These are phyloP conservation scores for Candida taoyuanica DNA, from an alignment of 805 yeast genomes.

Conservation along the genomic window DNA sequence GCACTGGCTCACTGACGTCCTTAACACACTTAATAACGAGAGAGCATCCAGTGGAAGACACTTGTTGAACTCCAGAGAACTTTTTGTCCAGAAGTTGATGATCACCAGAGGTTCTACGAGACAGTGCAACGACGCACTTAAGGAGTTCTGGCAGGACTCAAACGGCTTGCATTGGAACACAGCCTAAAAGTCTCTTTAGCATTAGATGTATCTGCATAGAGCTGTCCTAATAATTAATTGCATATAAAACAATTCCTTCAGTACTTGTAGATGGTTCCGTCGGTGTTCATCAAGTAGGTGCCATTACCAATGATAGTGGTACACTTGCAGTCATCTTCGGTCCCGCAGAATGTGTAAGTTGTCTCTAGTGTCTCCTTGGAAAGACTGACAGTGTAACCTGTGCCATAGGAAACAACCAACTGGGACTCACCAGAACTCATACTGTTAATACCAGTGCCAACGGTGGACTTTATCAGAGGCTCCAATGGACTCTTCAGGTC, in stretches of 20 bases:
- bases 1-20: slow-evolving; percentile 39
- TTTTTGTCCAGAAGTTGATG: slow-evolving; percentile 50
- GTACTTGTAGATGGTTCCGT: slow-evolving; percentile 5
- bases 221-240: neutral
- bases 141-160: slow-evolving; percentile 59
- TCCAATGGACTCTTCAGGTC: slow-evolving; percentile 28
- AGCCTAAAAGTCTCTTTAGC: neutral
- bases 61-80: slow-evolving; percentile 32
- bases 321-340: slow-evolving; percentile 3
- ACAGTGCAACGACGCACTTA: slow-evolving; percentile 51
- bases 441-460: slow-evolving; percentile 14
- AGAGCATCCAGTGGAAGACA: slow-evolving; percentile 24
- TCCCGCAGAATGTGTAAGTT: neutral
- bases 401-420: slow-evolving; percentile 5
- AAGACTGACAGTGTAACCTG: slow-evolving; percentile 3
- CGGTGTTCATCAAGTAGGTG: neutral
- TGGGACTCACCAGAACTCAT: neutral
- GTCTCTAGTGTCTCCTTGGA: neutral
- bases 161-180: slow-evolving; percentile 43
- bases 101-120: slow-evolving; percentile 59
- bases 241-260: neutral
- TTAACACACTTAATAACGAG: slow-evolving; percentile 28
- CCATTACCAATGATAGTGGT: neutral
- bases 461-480: slow-evolving; percentile 4
- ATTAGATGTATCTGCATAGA: neutral